Evolutionary conservation across 441 rosid species (phyloP).

Genomic region (Eruca vesicaria): DNA sequence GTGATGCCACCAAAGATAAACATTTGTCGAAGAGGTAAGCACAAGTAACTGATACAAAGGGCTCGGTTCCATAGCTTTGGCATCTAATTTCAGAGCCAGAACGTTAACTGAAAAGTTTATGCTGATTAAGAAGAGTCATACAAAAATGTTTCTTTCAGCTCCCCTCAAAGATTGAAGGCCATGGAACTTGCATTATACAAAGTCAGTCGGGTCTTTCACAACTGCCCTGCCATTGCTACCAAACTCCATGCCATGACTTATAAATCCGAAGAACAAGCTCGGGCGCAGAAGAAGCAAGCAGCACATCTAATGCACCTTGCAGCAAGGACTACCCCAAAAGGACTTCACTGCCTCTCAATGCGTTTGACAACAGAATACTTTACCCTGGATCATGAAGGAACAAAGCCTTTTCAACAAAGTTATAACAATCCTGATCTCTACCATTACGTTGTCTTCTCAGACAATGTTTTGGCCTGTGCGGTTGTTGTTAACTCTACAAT

Average conservation of each 20-base stretch:
- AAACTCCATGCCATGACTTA: slow-evolving; percentile 75
- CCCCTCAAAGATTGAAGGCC: slow-evolving; percentile 61
- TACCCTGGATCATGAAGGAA: slow-evolving; percentile 57
- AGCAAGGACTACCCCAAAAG: slow-evolving; percentile 84
- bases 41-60: neutral
- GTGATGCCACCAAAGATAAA: slow-evolving; percentile 62
- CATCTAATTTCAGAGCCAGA: slow-evolving; percentile 3
- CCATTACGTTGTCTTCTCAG: slow-evolving; percentile 84
- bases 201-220: slow-evolving; percentile 54
- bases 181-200: slow-evolving; percentile 64
- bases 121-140: slow-evolving; percentile 1
- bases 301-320: slow-evolving; percentile 73
- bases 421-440: slow-evolving; percentile 53
- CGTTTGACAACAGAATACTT: slow-evolving; percentile 80
- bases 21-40: slow-evolving; percentile 75
- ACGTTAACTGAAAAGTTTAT: neutral
- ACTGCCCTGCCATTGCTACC: slow-evolving; percentile 63
- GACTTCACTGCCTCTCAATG: slow-evolving; percentile 92
- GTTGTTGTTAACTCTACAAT: slow-evolving; percentile 89
- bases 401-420: slow-evolving; percentile 51
- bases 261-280: slow-evolving; percentile 74
- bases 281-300: slow-evolving; percentile 60
- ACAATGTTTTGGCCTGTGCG: slow-evolving; percentile 83
- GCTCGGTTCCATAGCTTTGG: slow-evolving; percentile 16
- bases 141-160: slow-evolving; percentile 44